phyloP scores from a whole-genome alignment of 768 basidiomycete species.

The Boletus vermiculosoides region DNA sequence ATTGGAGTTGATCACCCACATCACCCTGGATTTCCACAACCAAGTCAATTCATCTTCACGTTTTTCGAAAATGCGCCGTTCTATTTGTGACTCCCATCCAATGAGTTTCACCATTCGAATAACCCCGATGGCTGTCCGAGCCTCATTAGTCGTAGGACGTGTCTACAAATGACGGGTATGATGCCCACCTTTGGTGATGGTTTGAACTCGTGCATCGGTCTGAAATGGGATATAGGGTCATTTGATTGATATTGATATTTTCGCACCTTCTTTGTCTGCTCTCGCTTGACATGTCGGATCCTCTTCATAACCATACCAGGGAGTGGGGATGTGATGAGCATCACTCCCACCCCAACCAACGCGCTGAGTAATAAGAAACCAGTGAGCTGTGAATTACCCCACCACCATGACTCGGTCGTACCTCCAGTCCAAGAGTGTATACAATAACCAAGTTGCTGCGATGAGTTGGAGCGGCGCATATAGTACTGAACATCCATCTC shows the following conservation, averaged over 20 bases:
- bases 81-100: slow-evolving; percentile 2
- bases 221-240: background rate
- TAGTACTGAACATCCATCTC: background rate
- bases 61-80: background rate
- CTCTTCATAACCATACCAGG: background rate
- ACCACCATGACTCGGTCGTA: background rate
- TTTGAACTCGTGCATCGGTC: slow-evolving; percentile 2
- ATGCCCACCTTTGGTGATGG: background rate
- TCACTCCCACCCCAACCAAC: background rate
- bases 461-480: slow-evolving; percentile 1
- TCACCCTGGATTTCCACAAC: background rate
- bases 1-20: background rate
- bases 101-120: slow-evolving; percentile 5
- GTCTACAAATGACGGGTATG: background rate
- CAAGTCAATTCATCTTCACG: slow-evolving; percentile 2
- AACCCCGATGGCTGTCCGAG: background rate
- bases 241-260: background rate
- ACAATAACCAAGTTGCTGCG: background rate
- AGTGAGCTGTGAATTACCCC: background rate
- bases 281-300: background rate
- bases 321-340: background rate
- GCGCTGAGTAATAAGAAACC: background rate
- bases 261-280: slow-evolving; percentile 2
- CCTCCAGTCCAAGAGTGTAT: slow-evolving; percentile 5
- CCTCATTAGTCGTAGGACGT: background rate